These are phyloP conservation scores for Tuber umbilicatum DNA, from an alignment of 495 filamentous ascomycete species.

Conservation along the genomic window DNA sequence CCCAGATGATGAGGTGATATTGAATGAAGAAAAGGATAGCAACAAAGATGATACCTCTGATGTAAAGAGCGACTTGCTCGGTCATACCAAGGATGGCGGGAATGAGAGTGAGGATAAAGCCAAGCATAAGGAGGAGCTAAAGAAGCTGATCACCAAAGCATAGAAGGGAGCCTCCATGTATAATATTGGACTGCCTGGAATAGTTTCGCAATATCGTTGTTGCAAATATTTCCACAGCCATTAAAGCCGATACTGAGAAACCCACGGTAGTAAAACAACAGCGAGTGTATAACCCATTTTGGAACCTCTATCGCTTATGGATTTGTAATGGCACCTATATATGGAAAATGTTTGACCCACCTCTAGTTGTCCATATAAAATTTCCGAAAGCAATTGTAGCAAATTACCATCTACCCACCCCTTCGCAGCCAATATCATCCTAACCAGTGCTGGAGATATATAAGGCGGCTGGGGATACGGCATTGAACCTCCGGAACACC, in stretches of 20 bases:
- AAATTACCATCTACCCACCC: conserved; percentile 58
- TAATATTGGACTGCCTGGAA: background rate
- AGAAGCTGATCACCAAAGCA: conserved; percentile 63
- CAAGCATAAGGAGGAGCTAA: conserved; percentile 51
- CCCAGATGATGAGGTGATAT: conserved; percentile 39
- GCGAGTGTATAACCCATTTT: conserved; percentile 42
- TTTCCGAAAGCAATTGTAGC: conserved; percentile 84
- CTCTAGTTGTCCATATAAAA: conserved; percentile 79
- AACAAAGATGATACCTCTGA: conserved; percentile 43
- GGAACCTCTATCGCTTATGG: background rate
- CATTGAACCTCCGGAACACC: conserved; percentile 75
- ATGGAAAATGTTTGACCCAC: conserved; percentile 63
- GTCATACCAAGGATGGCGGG: conserved; percentile 27
- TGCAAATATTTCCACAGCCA: conserved; percentile 62
- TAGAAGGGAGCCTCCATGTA: conserved; percentile 47
- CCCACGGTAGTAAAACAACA: conserved; percentile 77
- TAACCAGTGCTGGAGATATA: conserved; percentile 45
- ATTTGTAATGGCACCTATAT: conserved; percentile 4
- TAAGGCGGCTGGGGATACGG: conserved; percentile 77
- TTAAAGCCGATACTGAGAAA: conserved; percentile 72
- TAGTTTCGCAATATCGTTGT: conserved; percentile 48
- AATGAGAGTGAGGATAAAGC: conserved; percentile 31
- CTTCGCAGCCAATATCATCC: conserved; percentile 4
- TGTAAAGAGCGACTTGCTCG: conserved; percentile 26
- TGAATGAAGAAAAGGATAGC: conserved; percentile 41